Base-by-base conservation (phyloP, 1,284 basidiomycete species). In the Wolfiporia cocos region DNA sequence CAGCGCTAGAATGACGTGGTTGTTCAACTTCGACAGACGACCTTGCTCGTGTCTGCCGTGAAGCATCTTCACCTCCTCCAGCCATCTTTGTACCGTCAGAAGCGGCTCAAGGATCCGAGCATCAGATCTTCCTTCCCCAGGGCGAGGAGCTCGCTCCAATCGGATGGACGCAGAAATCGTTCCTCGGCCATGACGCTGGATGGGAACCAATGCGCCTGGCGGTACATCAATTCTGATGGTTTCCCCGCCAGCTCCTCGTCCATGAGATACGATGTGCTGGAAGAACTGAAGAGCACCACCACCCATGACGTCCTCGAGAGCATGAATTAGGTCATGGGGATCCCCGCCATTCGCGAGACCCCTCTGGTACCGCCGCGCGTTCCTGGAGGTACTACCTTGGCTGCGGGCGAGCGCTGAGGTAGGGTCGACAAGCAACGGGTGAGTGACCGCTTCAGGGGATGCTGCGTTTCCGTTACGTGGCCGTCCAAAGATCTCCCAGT, bases 31-130 rank as follows among this genome's bases (percentile, higher is more conserved):
- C 14, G 69, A 68, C n/a, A 80, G 69, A 17, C 92, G 73, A 51
- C 86, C 78, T 20, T 71, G 66, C 14, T 82, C 75, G 46, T 85
- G 81, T 52, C 81, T 76, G 26, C 87, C 81, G 45, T 92, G 81
- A 12, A 92, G 69, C 40, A 90, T 83, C 53, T 86, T 87, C 42
- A 79, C 79, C 63, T 96, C 94, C 55, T 97, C 93, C 1, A 76
- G 68, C 94, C 95, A 98, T 34, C 95, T 78, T 55, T 89, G 85
- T n/a, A 83, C 60, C 0, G 95, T 97, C 9, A 85, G 66, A 46
- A 90, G 66, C 3, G 93, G 93, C 39, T 86, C 81, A 39, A 89
- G 76, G 22, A 77, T 76, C 26, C 77, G 76, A 23, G 67, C 66
- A 40, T 78, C 74, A 23, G 70, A 56, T 19, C 72, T 69, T 18